Percentiles rank a stretch among this genome's conserved stretches.
These are phyloP conservation scores for Xylaria venustula DNA, from an alignment of 495 filamentous ascomycete genomes.

Conservation along the genomic window DNA sequence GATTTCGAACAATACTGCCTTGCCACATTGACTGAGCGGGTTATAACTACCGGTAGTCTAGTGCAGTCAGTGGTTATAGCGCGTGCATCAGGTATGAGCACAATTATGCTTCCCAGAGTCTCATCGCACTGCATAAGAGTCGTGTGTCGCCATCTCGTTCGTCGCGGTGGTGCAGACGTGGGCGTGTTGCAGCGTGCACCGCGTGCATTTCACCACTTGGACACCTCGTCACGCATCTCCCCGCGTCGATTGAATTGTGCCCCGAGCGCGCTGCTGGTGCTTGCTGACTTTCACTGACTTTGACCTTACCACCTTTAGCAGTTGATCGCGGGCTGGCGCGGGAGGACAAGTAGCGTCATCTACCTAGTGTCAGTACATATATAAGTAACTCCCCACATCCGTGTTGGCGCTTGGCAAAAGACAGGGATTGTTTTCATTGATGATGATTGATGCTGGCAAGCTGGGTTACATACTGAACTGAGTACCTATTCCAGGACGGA, in stretches of 20 bases:
- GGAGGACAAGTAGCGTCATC: no score
- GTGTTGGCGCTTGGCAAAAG: conserved; percentile 4
- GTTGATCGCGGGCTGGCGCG: not conserved
- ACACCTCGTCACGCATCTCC: conserved; percentile 4
- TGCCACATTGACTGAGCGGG: no score
- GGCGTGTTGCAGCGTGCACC: conserved; percentile 22
- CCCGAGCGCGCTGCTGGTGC: not conserved
- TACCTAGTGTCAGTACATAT: no score
- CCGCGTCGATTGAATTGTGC: conserved; percentile 15
- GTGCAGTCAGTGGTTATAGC: not conserved
- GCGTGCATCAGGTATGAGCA: conserved; percentile 18
- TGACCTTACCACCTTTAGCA: no score
- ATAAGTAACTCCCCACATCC: conserved; percentile 11
- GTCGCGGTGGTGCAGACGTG: conserved; percentile 22
- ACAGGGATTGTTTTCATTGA: not conserved
- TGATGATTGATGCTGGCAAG: not conserved
- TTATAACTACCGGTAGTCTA: no score
- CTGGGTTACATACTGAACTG: no score
- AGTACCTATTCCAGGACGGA: no score
- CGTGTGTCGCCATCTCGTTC: conserved; percentile 26
- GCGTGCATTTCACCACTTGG: conserved; percentile 22
- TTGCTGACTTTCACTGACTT: no score
- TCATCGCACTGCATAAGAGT: conserved; percentile 23
- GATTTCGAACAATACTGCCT: no score
- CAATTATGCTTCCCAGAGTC: conserved; percentile 9